Evolutionary conservation across 1,284 basidiomycete genomes (phyloP), one percentile per base, ranked within the genome.

Genomic region (Fomitopsis betulina): DNA sequence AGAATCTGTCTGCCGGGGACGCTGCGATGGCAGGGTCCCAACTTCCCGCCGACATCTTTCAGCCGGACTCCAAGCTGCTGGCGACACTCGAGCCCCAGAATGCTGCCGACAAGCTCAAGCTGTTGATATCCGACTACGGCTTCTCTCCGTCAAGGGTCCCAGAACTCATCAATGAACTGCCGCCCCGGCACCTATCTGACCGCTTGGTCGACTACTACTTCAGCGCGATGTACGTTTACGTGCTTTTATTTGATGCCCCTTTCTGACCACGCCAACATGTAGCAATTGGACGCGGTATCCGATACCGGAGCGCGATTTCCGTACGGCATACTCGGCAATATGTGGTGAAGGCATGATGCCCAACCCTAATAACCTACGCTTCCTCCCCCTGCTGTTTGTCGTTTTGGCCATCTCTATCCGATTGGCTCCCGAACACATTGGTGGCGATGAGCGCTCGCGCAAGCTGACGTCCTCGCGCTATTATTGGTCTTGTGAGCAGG

Each of bases 271-370:
- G 13, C 30, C 33, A 19, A 30, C 49, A 21, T 37, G 49, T 69
- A 94, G 95, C 72, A 97, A 97, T 70, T 94, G 92, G 82, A 94
- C 94, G n/a, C 85, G 94, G 40, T 95, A 96, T 72, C 94, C 94
- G 32, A 84, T 97, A 33, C 93, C 93, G 50, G 94, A 96, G 65
- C 82, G 83, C 52, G 87, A 93, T 57, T 97, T 97, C 72, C 83
- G 94, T 54, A 68, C 80, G 35, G 85, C 91, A 0, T 97, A 95
- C 71, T 80, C 86, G 45, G 88, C 93, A 30, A 79, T 97, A 49
- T 90, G 89, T 68, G 77, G 85, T 19, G 89, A 90, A 65, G 86
- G 89, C 17, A 81, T 82, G 19, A 82, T 84, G 56, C 83, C 88
- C 7, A 91, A 93, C 64, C 90, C 94, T 0, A 85, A 86, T 60